Conservation (phyloP, 805 yeast genomes). For the Schwanniomyces vanrijiae region DNA sequence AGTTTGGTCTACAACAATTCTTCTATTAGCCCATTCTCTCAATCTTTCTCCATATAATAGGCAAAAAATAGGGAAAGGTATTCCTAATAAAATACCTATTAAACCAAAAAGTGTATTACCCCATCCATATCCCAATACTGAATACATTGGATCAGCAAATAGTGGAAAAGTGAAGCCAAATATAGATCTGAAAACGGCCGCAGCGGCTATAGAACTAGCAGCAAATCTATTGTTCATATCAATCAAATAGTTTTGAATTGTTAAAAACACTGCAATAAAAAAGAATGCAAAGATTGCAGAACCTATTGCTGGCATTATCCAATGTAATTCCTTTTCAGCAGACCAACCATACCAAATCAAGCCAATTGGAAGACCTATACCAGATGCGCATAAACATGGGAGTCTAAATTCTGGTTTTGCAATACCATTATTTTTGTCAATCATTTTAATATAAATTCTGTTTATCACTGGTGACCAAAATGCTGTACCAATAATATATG, state of each 20-base stretch:
- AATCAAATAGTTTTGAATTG: conserved; percentile 66
- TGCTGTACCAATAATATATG: conserved; percentile 49
- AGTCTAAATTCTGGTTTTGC: conserved; percentile 62
- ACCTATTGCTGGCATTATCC: conserved; percentile 67
- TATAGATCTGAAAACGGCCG: conserved; percentile 63
- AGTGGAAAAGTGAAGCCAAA: conserved; percentile 73
- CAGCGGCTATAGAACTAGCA: conserved; percentile 70
- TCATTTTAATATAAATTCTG: conserved; percentile 34
- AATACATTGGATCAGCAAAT: conserved; percentile 60
- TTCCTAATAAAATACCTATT: conserved; percentile 54
- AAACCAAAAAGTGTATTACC: conserved; percentile 65
- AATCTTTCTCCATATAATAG: conserved; percentile 55
- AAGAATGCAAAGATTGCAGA: conserved; percentile 59
- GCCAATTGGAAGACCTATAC: conserved; percentile 57
- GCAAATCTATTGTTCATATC: conserved; percentile 69
- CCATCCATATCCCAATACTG: conserved; percentile 64
- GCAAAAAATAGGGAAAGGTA: conserved; percentile 68
- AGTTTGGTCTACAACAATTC: conserved; percentile 48
- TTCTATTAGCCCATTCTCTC: conserved; percentile 57
- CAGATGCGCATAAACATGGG: conserved; percentile 50
- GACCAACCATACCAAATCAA: conserved; percentile 75
- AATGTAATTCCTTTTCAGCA: conserved; percentile 52
- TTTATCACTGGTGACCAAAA: conserved; percentile 50
- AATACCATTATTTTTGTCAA: conserved; percentile 48
- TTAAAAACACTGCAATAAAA: conserved; percentile 62